These are phyloP conservation scores for Pythium aristosporum DNA, from an alignment of 352 stramenopile genomes.

Conservation along the genomic window DNA sequence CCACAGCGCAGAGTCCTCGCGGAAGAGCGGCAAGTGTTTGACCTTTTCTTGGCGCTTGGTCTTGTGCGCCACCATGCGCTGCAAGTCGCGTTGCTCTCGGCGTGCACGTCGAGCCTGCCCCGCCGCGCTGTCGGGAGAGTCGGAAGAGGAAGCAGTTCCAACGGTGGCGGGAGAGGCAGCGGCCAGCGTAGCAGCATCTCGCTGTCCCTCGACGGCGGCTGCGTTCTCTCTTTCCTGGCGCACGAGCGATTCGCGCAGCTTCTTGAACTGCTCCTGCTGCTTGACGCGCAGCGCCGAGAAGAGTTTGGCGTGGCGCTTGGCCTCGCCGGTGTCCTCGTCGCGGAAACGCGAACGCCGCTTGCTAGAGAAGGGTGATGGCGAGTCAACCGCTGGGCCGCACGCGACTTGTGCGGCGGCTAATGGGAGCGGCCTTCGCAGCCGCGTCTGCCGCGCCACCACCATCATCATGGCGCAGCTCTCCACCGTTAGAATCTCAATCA, in stretches of 20 bases:
- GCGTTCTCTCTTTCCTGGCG: constrained; percentile 19
- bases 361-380: constrained; percentile 22
- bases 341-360: constrained; percentile 30
- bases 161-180: neutral
- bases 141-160: neutral
- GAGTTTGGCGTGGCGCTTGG: constrained; percentile 29
- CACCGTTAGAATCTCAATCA: too few species aligned
- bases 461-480: neutral
- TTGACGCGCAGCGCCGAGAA: constrained; percentile 33
- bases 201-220: constrained; percentile 5
- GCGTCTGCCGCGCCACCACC: constrained; percentile 1
- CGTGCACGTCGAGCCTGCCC: neutral
- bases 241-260: constrained; percentile 25
- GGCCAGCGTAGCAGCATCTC: neutral
- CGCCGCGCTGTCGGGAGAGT: neutral
- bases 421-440: neutral
- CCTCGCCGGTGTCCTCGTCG: constrained; percentile 9
- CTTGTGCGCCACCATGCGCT: constrained; percentile 56
- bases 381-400: too few species aligned
- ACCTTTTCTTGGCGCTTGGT: constrained; percentile 45
- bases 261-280: constrained; percentile 31
- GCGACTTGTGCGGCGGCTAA: too few species aligned
- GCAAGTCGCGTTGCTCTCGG: constrained; percentile 40
- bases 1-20: constrained; percentile 49
- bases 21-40: constrained; percentile 74